These are phyloP conservation scores for Ambispora gerdemannii DNA, from an alignment of 192 early-diverging fungal species.

Conservation along the genomic window DNA sequence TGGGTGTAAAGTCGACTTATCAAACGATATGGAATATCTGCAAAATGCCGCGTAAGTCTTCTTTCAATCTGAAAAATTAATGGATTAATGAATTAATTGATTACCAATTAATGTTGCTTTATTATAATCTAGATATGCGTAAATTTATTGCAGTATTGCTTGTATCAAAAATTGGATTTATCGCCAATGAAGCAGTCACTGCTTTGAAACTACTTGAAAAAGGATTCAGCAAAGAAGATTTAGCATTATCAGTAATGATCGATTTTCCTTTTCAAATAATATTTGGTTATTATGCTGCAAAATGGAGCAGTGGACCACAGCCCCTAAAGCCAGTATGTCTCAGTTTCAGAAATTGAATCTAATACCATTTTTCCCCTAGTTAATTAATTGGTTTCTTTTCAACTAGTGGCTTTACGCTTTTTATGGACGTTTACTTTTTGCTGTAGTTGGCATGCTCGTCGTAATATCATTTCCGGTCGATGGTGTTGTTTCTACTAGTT, in stretches of 20 bases:
- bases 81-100: not conserved
- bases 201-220: constrained; percentile 92
- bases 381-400: too few species aligned
- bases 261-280: constrained; percentile 97
- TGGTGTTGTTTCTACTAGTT: constrained; percentile 56
- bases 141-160: constrained; percentile 77
- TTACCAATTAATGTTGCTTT: not conserved
- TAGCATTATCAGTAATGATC: constrained; percentile 87
- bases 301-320: constrained; percentile 84
- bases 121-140: constrained; percentile 69
- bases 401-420: constrained; percentile 87
- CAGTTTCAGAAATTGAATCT: too few species aligned
- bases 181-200: constrained; percentile 92
- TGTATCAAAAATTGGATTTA: constrained; percentile 91
- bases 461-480: constrained; percentile 75
- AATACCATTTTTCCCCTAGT: too few species aligned
- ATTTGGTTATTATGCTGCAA: constrained; percentile 96
- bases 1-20: constrained; percentile 74
- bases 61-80: not conserved
- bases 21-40: constrained; percentile 87
- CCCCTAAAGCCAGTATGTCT: constrained; percentile 75
- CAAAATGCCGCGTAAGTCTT: constrained; percentile 68
- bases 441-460: constrained; percentile 78
- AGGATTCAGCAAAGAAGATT: constrained; percentile 91
- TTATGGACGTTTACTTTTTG: constrained; percentile 77